These are phyloP conservation scores for Aegilops sharonensis DNA, from an alignment of 176 grass and related monocot genomes.

Conservation along the genomic window DNA sequence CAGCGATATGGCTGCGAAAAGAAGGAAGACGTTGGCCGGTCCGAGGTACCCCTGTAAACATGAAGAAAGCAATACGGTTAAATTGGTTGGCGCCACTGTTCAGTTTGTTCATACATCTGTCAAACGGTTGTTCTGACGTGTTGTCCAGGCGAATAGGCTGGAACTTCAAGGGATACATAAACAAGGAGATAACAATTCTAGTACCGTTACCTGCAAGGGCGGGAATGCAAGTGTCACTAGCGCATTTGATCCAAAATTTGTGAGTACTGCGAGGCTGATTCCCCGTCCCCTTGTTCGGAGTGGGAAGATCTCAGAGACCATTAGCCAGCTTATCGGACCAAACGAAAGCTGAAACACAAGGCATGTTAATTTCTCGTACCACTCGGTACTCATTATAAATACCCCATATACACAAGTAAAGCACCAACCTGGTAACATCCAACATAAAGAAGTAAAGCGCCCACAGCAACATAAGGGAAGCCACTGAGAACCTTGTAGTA, in stretches of 20 bases:
- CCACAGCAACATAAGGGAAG: slow-evolving; percentile 77
- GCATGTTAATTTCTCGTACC: slow-evolving; percentile 14
- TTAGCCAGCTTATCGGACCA: slow-evolving; percentile 97
- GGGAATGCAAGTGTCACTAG: slow-evolving; percentile 88
- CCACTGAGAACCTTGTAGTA: slow-evolving; percentile 83
- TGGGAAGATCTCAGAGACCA: slow-evolving; percentile 99
- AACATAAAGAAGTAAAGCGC: slow-evolving; percentile 92
- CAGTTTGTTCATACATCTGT: not conserved
- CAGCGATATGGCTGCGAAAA: slow-evolving; percentile 84
- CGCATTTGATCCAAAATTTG: slow-evolving; percentile 86
- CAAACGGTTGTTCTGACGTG: not conserved
- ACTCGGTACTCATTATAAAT: not conserved
- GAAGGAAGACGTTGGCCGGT: slow-evolving; percentile 80
- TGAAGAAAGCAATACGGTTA: not conserved
- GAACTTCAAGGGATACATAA: not conserved
- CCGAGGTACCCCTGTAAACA: slow-evolving; percentile 67
- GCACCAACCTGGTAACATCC: slow-evolving; percentile 78
- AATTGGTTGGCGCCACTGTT: not conserved
- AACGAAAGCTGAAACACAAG: slow-evolving; percentile 73
- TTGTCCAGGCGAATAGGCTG: not conserved
- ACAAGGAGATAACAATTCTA: not conserved
- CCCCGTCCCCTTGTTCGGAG: slow-evolving; percentile 92
- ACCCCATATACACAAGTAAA: slow-evolving; percentile 18
- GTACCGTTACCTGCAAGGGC: slow-evolving; percentile 62
- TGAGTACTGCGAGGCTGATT: slow-evolving; percentile 88